These are phyloP conservation scores for Deinandra increscens DNA, from an alignment of 129 eudicot species.

Conservation along the genomic window DNA sequence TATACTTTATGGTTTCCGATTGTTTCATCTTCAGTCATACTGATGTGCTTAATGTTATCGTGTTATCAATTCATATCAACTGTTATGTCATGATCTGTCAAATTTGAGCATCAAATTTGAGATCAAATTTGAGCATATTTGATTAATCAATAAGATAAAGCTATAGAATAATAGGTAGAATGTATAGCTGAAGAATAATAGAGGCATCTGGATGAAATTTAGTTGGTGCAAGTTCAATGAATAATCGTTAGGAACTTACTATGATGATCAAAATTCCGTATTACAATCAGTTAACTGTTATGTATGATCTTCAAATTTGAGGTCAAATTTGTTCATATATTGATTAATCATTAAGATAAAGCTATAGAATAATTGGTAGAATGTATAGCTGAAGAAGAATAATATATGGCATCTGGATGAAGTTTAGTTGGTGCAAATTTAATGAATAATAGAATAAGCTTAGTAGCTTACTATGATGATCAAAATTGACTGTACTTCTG, in stretches of 20 bases:
- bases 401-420: not conserved
- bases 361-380: not conserved
- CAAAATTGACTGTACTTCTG: not conserved
- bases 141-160: too few relatives aligned
- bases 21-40: not conserved
- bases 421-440: not conserved
- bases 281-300: not conserved
- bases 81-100: too few relatives aligned
- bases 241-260: too few relatives aligned
- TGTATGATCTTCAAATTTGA: not conserved
- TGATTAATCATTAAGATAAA: not conserved
- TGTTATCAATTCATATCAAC: too few relatives aligned
- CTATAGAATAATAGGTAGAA: too few relatives aligned
- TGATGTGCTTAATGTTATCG: not conserved
- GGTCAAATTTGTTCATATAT: not conserved
- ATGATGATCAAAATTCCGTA: too few relatives aligned
- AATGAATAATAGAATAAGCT: conserved; percentile 1
- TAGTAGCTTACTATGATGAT: not conserved
- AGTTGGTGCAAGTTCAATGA: too few relatives aligned
- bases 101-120: too few relatives aligned
- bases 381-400: not conserved
- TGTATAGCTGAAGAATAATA: too few relatives aligned
- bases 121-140: too few relatives aligned
- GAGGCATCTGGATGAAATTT: too few relatives aligned
- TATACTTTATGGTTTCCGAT: not conserved